These are phyloP conservation scores for Trametes sanguinea DNA, from an alignment of 768 basidiomycete genomes.

Conservation along the genomic window DNA sequence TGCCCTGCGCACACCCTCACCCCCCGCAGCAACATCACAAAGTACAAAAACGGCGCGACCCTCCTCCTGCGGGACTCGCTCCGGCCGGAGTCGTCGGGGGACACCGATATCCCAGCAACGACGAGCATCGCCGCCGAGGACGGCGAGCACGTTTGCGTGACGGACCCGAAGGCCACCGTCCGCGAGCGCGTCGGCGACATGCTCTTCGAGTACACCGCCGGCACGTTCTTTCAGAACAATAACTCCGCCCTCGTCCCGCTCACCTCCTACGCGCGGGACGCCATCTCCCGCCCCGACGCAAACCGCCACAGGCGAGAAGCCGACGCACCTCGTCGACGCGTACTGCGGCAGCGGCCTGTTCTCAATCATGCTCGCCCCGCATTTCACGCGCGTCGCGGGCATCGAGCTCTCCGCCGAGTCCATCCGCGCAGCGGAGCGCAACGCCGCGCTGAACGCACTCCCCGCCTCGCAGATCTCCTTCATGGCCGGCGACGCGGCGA, in stretches of 20 bases:
- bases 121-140: slow-evolving; percentile 12
- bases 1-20: no score
- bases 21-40: slow-evolving; percentile 64
- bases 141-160: slow-evolving; percentile 75
- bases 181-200: slow-evolving; percentile 83
- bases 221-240: slow-evolving; percentile 99
- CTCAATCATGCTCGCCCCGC: slow-evolving; percentile 75
- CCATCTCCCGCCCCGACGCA: slow-evolving; percentile 50
- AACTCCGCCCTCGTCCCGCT: slow-evolving; percentile 86
- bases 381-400: slow-evolving; percentile 78
- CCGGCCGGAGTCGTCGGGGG: neutral
- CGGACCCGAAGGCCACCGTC: slow-evolving; percentile 76
- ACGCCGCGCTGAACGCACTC: slow-evolving; percentile 65
- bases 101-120: neutral
- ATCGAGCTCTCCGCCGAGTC: slow-evolving; percentile 82
- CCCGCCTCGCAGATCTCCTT: slow-evolving; percentile 61
- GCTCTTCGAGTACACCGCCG: slow-evolving; percentile 82
- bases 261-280: slow-evolving; percentile 78
- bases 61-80: slow-evolving; percentile 89
- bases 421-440: slow-evolving; percentile 66
- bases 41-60: slow-evolving; percentile 87
- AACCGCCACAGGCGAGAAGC: slow-evolving; percentile 41
- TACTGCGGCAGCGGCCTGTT: slow-evolving; percentile 93
- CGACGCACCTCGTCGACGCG: slow-evolving; percentile 91
- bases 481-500: slow-evolving; percentile 80